Conservation (phyloP, 148 eudicot genomes). For the Mesembryanthemum crystallinum region DNA sequence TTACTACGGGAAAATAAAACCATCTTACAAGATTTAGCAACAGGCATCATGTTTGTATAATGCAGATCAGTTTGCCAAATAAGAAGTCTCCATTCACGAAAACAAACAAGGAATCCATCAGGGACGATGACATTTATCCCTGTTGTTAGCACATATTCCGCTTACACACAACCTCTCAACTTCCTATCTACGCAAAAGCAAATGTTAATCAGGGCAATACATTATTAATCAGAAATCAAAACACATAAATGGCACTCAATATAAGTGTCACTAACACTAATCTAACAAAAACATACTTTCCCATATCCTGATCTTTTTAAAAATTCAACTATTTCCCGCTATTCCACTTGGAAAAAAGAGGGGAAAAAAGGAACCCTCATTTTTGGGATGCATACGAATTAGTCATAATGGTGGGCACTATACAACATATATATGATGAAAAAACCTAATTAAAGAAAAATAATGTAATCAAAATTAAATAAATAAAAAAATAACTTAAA, state of each 20-base stretch:
- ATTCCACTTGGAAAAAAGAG: neutral
- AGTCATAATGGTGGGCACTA: too few species aligned
- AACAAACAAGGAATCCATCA: too few species aligned
- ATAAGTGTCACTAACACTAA: neutral
- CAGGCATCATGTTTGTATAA: neutral
- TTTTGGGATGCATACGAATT: neutral
- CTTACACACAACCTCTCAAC: neutral
- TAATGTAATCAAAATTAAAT: too few species aligned
- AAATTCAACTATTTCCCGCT: neutral
- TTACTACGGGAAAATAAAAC: neutral
- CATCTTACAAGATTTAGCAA: neutral
- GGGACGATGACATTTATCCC: too few species aligned
- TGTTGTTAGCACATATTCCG: too few species aligned
- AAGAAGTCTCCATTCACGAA: neutral
- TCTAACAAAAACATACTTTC: neutral
- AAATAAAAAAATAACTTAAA: too few species aligned
- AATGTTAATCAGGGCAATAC: too few species aligned
- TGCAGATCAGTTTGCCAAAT: neutral
- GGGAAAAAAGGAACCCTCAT: neutral
- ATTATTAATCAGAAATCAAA: neutral
- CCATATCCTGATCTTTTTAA: neutral
- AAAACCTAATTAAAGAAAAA: too few species aligned
- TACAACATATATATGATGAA: too few species aligned
- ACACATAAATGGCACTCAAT: neutral
- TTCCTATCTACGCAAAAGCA: too few species aligned